Evolutionary conservation across 2,329 filamentous ascomycete genomes (phyloP).

Genomic region (Paraphaeosphaeria minitans): DNA sequence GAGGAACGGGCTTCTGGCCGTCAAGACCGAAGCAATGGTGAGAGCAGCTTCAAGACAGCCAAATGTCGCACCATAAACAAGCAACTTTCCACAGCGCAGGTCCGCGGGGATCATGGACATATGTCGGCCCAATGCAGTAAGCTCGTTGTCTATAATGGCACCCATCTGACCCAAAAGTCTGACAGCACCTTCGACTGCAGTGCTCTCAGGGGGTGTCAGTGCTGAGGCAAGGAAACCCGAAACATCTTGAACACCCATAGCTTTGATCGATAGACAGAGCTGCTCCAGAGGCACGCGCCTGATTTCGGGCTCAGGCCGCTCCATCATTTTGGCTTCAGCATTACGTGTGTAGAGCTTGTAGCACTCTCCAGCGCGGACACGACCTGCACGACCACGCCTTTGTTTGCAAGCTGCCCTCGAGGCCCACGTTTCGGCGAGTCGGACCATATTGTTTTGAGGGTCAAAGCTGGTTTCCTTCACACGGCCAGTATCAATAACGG

Average conservation of each 20-base stretch:
- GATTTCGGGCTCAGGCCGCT: constrained; percentile 91
- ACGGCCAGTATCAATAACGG: constrained; percentile 91
- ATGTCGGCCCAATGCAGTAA: constrained; percentile 90
- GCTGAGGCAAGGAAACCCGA: constrained; percentile 80
- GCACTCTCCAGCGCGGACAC: constrained; percentile 87
- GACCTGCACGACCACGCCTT: constrained; percentile 86
- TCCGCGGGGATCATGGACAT: constrained; percentile 95
- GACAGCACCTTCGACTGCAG: constrained; percentile 86
- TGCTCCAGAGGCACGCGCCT: constrained; percentile 91
- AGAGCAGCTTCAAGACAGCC: constrained; percentile 88
- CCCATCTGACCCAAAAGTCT: constrained; percentile 82
- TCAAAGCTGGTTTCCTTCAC: constrained; percentile 98
- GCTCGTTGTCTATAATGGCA: constrained; percentile 80
- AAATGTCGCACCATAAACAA: constrained; percentile 94
- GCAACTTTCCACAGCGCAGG: constrained; percentile 87
- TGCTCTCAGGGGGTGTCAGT: constrained; percentile 83
- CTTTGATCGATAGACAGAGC: constrained; percentile 89
- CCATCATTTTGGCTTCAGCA: constrained; percentile 82
- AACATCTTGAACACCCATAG: constrained; percentile 89
- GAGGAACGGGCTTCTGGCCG: constrained; percentile 83
- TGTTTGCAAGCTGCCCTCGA: constrained; percentile 94
- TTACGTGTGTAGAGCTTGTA: constrained; percentile 94
- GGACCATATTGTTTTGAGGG: constrained; percentile 88
- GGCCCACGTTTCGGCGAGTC: constrained; percentile 93
- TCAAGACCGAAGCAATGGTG: constrained; percentile 90